Percentiles rank a stretch among this genome's conserved stretches.
These are phyloP conservation scores for Pugionium cornutum DNA, from an alignment of 345 rosid genomes.

Conservation along the genomic window DNA sequence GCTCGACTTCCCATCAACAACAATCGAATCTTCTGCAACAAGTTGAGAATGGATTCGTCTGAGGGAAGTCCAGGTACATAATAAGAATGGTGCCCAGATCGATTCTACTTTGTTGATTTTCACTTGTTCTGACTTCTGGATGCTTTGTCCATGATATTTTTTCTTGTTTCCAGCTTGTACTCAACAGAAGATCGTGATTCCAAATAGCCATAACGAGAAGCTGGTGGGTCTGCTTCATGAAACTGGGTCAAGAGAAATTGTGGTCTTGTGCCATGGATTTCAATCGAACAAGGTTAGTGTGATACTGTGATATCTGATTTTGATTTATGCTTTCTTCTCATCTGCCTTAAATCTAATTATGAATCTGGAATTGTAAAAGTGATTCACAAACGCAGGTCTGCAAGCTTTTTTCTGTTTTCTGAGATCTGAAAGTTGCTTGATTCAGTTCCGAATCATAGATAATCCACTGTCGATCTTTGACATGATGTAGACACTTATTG, in stretches of 20 bases:
- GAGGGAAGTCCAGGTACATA: constrained; percentile 45
- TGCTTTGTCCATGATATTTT: neutral
- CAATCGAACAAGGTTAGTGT: constrained; percentile 60
- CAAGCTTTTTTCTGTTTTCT: neutral
- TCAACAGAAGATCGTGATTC: constrained; percentile 48
- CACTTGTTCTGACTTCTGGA: neutral
- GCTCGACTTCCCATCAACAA: constrained; percentile 26
- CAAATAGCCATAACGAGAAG: constrained; percentile 62
- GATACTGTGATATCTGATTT: neutral
- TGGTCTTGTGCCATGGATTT: constrained; percentile 80
- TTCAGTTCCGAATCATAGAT: neutral
- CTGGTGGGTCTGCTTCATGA: constrained; percentile 76
- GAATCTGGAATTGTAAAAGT: constrained; percentile 4
- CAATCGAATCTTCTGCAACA: constrained; percentile 24
- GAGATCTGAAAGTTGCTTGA: constrained; percentile 4
- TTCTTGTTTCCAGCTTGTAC: constrained; percentile 26
- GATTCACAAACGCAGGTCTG: neutral
- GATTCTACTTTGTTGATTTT: neutral
- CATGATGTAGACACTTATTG: neutral
- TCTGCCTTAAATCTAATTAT: neutral
- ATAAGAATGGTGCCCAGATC: neutral
- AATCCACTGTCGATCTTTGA: neutral
- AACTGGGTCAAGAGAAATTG: constrained; percentile 64
- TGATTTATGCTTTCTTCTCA: neutral
- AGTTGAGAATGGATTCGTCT: constrained; percentile 50